Base-by-base conservation (phyloP, 2,329 filamentous ascomycete genomes). In the Diaporthe capsici region DNA sequence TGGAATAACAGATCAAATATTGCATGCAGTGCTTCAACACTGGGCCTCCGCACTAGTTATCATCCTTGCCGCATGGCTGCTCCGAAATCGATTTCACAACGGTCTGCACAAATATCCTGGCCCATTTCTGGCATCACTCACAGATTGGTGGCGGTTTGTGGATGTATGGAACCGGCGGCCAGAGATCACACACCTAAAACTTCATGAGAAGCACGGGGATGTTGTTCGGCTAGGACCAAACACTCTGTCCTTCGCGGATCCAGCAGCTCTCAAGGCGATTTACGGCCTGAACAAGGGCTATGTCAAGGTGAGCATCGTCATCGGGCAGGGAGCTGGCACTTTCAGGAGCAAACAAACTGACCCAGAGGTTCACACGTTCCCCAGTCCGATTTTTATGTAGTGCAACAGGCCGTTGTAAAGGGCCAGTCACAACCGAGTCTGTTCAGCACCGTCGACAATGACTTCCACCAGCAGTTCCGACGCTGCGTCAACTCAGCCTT, bases 211-310 rank as follows among this genome's bases (percentile, higher is more conserved):
- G 61, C 83, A 84, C 70, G 85, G 85, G 9, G 79, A 80, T 5
- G 80, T 86, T 4, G 85, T 87, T 10, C 83, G 85, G 15, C 77
- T 85, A 37, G 81, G 81, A 15, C 84, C 85, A 1, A 81, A 84
- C 61, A 83, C 85, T 60, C 79, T 87, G 20, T 83, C 83, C 6
- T 86, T 84, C 78, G 81, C 80, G 67, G 73, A 79, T 31, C 76
- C 76, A n/a, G 73, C 49, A n/a, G 76, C 73, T 7, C 55, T 75
- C 5, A 77, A 77, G 49, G 71, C 68, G 1, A 77, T 77, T 0
- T 97, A 97, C 82, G 94, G 94, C 0, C 84, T 96, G 58, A 96
- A 96, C 82, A 96, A 96, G 83, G 94, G 94, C 0, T 94, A 95
- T 79, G 85, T 90, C 65, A 97, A 97, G 90, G 94, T 94, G 83